Conservation (phyloP, 1,284 basidiomycete genomes). For the Apiotrichum brassicae region DNA sequence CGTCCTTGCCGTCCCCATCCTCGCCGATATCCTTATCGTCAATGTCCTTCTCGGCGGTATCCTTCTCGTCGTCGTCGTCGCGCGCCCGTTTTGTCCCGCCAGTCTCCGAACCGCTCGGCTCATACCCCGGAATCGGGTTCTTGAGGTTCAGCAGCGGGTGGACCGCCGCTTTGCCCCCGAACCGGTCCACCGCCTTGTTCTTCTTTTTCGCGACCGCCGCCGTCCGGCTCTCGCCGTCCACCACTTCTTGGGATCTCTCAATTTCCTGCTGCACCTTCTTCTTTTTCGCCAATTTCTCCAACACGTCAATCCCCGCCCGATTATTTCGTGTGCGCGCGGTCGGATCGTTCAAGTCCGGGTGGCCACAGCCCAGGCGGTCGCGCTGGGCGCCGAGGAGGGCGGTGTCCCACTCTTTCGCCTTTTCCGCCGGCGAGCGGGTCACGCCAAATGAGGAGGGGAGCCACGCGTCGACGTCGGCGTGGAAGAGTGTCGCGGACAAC, state of each 20-base stretch:
- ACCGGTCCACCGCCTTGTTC: slow-evolving; percentile 19
- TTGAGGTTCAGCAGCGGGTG: slow-evolving; percentile 12
- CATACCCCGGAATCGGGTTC: slow-evolving; percentile 15
- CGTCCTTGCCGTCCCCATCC: slow-evolving; percentile 2
- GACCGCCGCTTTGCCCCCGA: slow-evolving; percentile 13
- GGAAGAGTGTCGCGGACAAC: slow-evolving; percentile 35
- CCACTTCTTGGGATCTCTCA: slow-evolving; percentile 3
- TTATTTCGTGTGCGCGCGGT: not conserved
- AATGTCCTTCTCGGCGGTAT: no score
- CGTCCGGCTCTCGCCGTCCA: slow-evolving; percentile 7
- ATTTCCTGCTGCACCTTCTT: slow-evolving; percentile 10
- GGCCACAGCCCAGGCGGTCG: slow-evolving; percentile 34
- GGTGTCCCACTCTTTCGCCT: slow-evolving; percentile 12
- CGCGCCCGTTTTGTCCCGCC: slow-evolving; percentile 3
- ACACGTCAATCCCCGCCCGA: slow-evolving; percentile 10
- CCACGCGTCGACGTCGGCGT: slow-evolving; percentile 35
- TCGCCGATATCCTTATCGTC: slow-evolving; percentile 4
- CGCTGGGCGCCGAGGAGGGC: slow-evolving; percentile 10
- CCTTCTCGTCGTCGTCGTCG: not conserved
- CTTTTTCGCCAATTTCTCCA: slow-evolving; percentile 1
- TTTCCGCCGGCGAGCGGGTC: not conserved
- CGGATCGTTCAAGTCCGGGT: slow-evolving; percentile 24
- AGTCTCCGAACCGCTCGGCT: not conserved
- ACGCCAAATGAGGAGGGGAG: slow-evolving; percentile 34
- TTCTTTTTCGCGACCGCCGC: slow-evolving; percentile 26